Evolutionary conservation across 192 early-diverging fungal species (phyloP).

Genomic region (Podila verticillata): DNA sequence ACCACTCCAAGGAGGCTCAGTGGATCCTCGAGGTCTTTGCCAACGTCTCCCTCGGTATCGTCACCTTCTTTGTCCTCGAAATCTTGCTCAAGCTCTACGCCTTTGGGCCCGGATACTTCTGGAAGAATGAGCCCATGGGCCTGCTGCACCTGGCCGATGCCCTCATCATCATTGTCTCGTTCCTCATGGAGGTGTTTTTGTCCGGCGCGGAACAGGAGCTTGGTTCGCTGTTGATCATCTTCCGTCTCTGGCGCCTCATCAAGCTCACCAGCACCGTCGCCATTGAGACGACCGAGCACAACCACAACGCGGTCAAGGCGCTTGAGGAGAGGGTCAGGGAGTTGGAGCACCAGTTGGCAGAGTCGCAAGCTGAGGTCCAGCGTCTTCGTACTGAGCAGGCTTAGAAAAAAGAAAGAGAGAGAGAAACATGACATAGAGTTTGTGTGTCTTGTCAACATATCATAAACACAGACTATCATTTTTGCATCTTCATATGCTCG

Average conservation of each 20-base stretch:
- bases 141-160: slow-evolving; percentile 60
- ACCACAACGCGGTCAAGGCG: neutral
- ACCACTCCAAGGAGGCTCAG: slow-evolving; percentile 35
- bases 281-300: slow-evolving; percentile 35
- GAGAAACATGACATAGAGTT: neutral
- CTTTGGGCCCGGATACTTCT: slow-evolving; percentile 60
- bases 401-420: neutral
- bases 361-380: slow-evolving; percentile 25
- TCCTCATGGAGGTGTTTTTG: slow-evolving; percentile 61
- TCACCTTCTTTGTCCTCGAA: slow-evolving; percentile 62
- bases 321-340: slow-evolving; percentile 10
- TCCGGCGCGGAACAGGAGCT: slow-evolving; percentile 63
- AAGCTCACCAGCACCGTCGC: slow-evolving; percentile 55
- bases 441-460: neutral
- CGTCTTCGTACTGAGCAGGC: slow-evolving; percentile 43
- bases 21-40: slow-evolving; percentile 52
- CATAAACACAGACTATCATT: neutral
- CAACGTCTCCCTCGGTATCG: slow-evolving; percentile 49
- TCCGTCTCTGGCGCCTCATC: slow-evolving; percentile 64
- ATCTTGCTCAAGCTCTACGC: slow-evolving; percentile 53
- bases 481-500: no score
- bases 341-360: slow-evolving; percentile 20
- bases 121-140: slow-evolving; percentile 47
- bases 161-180: slow-evolving; percentile 56
- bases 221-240: slow-evolving; percentile 60